Base-by-base conservation (phyloP, 116 monocot species). In the Zostera marina region DNA sequence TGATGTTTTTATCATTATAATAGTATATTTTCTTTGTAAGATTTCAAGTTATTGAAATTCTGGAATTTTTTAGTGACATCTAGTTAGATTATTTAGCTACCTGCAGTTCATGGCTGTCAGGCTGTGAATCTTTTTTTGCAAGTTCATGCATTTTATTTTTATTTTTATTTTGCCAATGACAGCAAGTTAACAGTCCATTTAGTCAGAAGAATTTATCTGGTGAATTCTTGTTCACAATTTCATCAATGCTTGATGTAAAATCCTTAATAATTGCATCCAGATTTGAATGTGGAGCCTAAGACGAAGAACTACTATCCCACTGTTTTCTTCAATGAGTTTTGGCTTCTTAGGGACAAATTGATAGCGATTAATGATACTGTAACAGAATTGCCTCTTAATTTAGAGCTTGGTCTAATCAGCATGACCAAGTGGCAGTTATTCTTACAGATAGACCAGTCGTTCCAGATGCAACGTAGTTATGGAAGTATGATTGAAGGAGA, bases 401-500 rank as follows among this genome's bases (percentile, higher is more conserved):
- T 94, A 13, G 94, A 88, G 62, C 62, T 94, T 41, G 77, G 81
- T 57, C 94, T 88, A 17, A 88, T 94, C 47, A 82, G 94, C 70
- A 49, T 80, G 73, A 94, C 84, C 6, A 94, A 84, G 70, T 94
- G 94, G 94, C 94, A 94, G 58, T 52, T 84, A 49, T 94, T 77
- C 64, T 68, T 94, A 58, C 94, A 94, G 69, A 94, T 94, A 32
- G 94, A 94, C 44, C 94, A 94, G 70, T 88, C 94, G 58, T 84
- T 94, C 67, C 94, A 84, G 79, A 51, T 88, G 56, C 94, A 94
- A 23, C 81, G 84, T 20, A 94, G 82, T 72, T 94, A 94, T 77
- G 94, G 94, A 62, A 94, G 94, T 54, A 94, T 94, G 94, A 68
- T 94, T 60, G 94, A 94, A 72, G 94, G 94, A 25, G 88, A 94